These are phyloP conservation scores for Fibroporia radiculosa DNA, from an alignment of 768 basidiomycete species.

Conservation along the genomic window DNA sequence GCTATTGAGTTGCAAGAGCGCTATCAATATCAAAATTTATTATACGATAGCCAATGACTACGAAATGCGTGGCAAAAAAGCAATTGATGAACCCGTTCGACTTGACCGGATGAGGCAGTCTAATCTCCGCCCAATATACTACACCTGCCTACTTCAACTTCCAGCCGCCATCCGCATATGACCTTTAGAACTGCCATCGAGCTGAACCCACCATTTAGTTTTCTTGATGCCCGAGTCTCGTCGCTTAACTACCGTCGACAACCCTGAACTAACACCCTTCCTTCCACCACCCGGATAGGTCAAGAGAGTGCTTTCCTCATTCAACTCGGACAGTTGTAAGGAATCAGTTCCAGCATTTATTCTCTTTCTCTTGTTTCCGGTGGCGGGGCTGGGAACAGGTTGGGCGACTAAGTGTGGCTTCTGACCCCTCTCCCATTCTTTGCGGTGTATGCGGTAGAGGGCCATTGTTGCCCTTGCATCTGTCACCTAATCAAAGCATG, in stretches of 20 bases:
- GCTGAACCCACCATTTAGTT: constrained; percentile 1
- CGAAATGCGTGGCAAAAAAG: no score
- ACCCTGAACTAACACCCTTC: constrained; percentile 58
- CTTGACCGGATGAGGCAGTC: no score
- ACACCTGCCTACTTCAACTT: no score
- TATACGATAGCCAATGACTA: no score
- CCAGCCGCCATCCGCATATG: no score
- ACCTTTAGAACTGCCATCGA: neutral
- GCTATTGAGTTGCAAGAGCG: no score
- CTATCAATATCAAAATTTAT: no score
- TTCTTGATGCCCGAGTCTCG: neutral
- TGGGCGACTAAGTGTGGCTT: neutral
- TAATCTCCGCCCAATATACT: no score
- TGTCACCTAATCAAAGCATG: constrained; percentile 50
- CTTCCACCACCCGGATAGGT: constrained; percentile 44
- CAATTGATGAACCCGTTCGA: no score
- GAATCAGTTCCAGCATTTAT: neutral
- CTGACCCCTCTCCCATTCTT: constrained; percentile 59
- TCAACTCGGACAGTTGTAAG: neutral
- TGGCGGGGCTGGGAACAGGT: neutral
- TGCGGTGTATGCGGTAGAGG: constrained; percentile 74
- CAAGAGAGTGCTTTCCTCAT: neutral
- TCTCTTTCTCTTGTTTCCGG: neutral
- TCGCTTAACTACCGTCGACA: constrained; percentile 42
- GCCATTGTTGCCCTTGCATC: constrained; percentile 97